Percentiles rank a stretch among this genome's conserved stretches.
These are phyloP conservation scores for Lolium rigidum DNA, from an alignment of 176 grass and related monocot species.

Conservation along the genomic window DNA sequence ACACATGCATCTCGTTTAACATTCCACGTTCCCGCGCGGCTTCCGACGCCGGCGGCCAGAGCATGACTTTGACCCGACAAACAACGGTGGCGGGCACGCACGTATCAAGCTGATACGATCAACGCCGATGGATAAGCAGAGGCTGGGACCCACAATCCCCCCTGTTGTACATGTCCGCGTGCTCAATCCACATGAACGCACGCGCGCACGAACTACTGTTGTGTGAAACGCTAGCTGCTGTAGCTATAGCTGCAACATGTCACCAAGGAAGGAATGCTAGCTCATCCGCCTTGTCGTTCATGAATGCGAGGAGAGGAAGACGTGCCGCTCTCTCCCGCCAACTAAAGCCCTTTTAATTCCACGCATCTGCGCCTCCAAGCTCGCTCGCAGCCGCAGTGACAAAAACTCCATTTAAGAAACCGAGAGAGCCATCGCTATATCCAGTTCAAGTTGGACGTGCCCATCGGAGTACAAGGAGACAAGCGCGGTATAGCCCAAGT, in stretches of 20 bases:
- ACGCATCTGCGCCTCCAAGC: no score
- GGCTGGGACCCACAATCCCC: no score
- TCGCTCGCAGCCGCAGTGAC: background rate
- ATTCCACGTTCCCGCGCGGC: background rate
- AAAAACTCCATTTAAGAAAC: background rate
- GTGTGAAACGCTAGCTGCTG: no score
- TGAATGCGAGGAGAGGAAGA: background rate
- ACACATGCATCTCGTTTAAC: conserved; percentile 9
- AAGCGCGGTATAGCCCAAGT: background rate
- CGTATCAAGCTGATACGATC: background rate
- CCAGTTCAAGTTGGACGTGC: background rate
- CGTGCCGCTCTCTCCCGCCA: conserved; percentile 20
- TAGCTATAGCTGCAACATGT: background rate
- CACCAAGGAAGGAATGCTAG: no score
- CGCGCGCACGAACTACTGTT: background rate
- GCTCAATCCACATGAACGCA: background rate
- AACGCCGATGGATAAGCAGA: background rate
- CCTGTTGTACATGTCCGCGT: background rate
- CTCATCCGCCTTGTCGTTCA: no score
- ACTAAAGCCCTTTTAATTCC: no score
- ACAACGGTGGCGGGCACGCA: background rate
- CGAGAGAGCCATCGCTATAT: background rate
- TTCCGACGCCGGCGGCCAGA: background rate
- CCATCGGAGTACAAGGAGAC: background rate
- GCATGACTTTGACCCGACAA: background rate